These are phyloP conservation scores for Trichoderma afroharzianum DNA, from an alignment of 2,329 filamentous ascomycete genomes.

Conservation along the genomic window DNA sequence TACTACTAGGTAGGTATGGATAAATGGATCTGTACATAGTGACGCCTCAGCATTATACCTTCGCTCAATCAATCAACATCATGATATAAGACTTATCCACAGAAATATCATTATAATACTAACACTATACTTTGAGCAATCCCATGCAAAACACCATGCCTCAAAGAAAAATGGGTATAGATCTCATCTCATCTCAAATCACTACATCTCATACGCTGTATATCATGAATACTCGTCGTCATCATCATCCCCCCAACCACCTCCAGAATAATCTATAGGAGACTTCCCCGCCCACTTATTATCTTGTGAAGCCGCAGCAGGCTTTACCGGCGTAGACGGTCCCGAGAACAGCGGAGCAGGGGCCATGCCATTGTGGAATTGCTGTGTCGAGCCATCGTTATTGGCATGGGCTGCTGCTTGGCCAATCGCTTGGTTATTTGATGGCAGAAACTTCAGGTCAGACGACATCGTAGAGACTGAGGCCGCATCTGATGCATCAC, in stretches of 20 bases:
- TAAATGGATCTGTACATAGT: background rate
- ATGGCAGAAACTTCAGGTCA: background rate
- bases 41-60: background rate
- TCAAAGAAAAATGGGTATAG: constrained; percentile 1
- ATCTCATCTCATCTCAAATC: background rate
- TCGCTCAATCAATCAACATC: background rate
- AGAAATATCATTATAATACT: background rate
- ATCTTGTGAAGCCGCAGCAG: background rate
- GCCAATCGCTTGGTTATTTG: background rate
- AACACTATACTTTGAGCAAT: background rate
- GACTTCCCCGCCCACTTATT: constrained; percentile 26
- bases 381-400: background rate
- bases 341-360: constrained; percentile 15
- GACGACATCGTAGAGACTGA: constrained; percentile 3
- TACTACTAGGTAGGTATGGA: too few relatives aligned
- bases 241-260: constrained; percentile 27
- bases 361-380: background rate
- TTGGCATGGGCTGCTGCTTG: background rate
- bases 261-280: constrained; percentile 29
- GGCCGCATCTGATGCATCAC: background rate
- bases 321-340: background rate
- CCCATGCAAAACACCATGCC: background rate
- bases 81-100: background rate
- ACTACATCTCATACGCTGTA: background rate
- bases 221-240: constrained; percentile 6